phyloP scores from a whole-genome alignment of 2,329 filamentous ascomycete species.

The Davidsoniella neocaledoniae region DNA sequence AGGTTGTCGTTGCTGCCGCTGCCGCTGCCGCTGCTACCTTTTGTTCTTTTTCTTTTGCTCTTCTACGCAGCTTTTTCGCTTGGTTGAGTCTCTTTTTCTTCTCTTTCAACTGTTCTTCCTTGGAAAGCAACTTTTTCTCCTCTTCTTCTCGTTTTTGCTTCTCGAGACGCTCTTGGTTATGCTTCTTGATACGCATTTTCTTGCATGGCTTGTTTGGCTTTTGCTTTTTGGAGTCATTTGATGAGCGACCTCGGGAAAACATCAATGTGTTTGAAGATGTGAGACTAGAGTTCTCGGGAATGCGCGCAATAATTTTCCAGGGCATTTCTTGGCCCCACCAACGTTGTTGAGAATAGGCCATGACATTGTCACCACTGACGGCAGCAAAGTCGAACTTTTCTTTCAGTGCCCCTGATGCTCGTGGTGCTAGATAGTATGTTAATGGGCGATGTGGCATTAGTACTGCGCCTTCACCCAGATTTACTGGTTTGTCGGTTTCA shows the following conservation, averaged over 20 bases:
- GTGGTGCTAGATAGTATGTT: constrained; percentile 31
- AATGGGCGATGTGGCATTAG: constrained; percentile 23
- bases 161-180: constrained; percentile 27
- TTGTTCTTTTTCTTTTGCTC: constrained; percentile 38
- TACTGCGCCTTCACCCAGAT: constrained; percentile 22
- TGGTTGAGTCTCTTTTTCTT: constrained; percentile 46
- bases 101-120: constrained; percentile 34
- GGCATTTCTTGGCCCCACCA: constrained; percentile 44
- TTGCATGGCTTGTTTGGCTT: constrained; percentile 30
- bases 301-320: constrained; percentile 34
- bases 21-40: constrained; percentile 21
- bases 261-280: constrained; percentile 10
- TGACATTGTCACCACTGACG: constrained; percentile 34
- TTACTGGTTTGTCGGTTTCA: constrained; percentile 22
- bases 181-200: constrained; percentile 36
- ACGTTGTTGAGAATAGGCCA: constrained; percentile 25
- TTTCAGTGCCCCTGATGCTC: constrained; percentile 22
- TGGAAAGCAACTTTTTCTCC: constrained; percentile 23
- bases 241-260: not conserved
- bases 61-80: constrained; percentile 41
- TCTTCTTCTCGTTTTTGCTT: constrained; percentile 24
- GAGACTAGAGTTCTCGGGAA: constrained; percentile 22
- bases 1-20: constrained; percentile 14
- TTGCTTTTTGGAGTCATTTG: not conserved
- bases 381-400: constrained; percentile 21